These are phyloP conservation scores for Spizellomyces punctatus DNA, from an alignment of 192 early-diverging fungal species.

Conservation along the genomic window DNA sequence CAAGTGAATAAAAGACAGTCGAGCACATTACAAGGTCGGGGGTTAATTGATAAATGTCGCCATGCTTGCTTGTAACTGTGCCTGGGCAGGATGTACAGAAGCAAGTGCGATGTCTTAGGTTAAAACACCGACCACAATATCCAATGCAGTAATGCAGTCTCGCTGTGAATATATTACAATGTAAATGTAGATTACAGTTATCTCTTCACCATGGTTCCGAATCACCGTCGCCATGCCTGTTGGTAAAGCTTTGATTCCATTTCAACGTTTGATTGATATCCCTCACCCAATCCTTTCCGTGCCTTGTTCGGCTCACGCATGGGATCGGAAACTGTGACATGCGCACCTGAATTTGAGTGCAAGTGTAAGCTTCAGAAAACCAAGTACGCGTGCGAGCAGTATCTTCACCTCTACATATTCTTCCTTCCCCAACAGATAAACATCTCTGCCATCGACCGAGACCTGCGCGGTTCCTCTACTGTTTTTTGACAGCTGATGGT, in stretches of 20 bases:
- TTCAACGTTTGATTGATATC: constrained; percentile 85
- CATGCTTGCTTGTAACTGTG: too few relatives aligned
- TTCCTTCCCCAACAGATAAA: constrained; percentile 66
- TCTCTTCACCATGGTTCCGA: too few relatives aligned
- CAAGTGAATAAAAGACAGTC: too few relatives aligned
- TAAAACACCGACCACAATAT: too few relatives aligned
- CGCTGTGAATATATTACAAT: too few relatives aligned
- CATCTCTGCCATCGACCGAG: constrained; percentile 76
- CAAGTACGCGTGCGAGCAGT: too few relatives aligned
- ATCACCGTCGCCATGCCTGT: neutral
- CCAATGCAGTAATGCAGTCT: too few relatives aligned
- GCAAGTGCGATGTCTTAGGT: too few relatives aligned
- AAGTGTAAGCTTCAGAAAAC: neutral
- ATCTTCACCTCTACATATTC: constrained; percentile 63
- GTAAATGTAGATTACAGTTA: too few relatives aligned
- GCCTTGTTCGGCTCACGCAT: constrained; percentile 69
- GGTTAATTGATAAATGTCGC: too few relatives aligned
- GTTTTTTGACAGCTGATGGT: constrained; percentile 9
- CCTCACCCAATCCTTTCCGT: constrained; percentile 73
- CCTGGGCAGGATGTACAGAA: too few relatives aligned
- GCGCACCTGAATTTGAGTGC: constrained; percentile 40
- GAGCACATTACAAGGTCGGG: too few relatives aligned
- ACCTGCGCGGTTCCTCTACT: constrained; percentile 66
- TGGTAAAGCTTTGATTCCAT: constrained; percentile 79
- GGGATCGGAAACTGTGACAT: constrained; percentile 78